phyloP scores from a whole-genome alignment of 2,329 filamentous ascomycete genomes.

The Biscogniauxia mediterranea region DNA sequence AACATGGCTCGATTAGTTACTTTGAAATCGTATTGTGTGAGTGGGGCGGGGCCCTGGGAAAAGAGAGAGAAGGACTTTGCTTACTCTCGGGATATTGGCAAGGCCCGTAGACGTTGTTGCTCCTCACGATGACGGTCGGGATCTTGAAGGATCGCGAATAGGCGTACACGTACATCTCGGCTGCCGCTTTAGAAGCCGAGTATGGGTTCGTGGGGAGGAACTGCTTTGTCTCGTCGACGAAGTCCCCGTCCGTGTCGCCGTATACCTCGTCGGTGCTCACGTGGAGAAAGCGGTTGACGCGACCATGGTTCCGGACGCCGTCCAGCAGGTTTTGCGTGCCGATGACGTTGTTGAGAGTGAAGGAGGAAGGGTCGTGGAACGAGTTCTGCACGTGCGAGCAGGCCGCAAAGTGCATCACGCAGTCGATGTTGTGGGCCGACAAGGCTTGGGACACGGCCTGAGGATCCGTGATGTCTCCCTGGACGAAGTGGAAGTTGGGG shows the following conservation, averaged over 20 bases:
- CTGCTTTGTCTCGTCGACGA: slow-evolving; percentile 4
- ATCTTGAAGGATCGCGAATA: slow-evolving; percentile 1
- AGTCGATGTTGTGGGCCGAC: slow-evolving; percentile 1
- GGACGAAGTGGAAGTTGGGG: slow-evolving; percentile 3
- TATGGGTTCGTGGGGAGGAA: slow-evolving; percentile 3
- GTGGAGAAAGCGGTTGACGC: slow-evolving; percentile 1
- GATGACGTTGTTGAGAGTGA: slow-evolving; percentile 2
- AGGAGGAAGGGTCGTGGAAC: not conserved
- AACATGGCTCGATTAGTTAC: not conserved
- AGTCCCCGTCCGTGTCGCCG: not conserved
- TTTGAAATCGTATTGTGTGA: not conserved
- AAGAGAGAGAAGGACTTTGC: not conserved
- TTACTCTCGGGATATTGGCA: slow-evolving; percentile 5
- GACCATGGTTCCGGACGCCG: slow-evolving; percentile 1
- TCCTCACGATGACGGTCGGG: not conserved
- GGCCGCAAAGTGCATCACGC: slow-evolving; percentile 3
- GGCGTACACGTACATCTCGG: slow-evolving; percentile 1
- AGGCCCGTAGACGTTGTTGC: slow-evolving; percentile 2
- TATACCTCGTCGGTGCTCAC: slow-evolving; percentile 3
- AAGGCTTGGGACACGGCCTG: not conserved
- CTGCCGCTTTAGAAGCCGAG: slow-evolving; percentile 1
- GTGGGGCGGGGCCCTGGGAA: no score
- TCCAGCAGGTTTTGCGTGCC: slow-evolving; percentile 2
- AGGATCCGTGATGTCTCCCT: slow-evolving; percentile 1
- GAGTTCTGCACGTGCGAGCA: slow-evolving; percentile 3